These are phyloP conservation scores for Talaromyces trachyspermus DNA, from an alignment of 495 filamentous ascomycete species.

Conservation along the genomic window DNA sequence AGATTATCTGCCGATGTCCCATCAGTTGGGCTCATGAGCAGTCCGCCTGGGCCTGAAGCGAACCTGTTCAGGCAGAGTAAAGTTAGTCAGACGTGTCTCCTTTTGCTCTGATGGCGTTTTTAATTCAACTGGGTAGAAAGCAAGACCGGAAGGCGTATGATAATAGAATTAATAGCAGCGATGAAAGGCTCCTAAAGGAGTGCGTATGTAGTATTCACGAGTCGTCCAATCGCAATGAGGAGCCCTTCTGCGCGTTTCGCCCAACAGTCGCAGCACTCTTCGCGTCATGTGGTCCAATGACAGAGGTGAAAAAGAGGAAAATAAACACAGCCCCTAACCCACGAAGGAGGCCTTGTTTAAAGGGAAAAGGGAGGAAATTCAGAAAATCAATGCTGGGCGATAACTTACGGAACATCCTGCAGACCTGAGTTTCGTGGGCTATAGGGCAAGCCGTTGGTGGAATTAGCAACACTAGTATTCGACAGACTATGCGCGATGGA, in stretches of 20 bases:
- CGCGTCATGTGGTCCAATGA: constrained; percentile 14
- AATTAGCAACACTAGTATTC: constrained; percentile 31
- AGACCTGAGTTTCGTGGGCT: constrained; percentile 35
- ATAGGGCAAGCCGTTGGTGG: constrained; percentile 41
- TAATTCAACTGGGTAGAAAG: background rate
- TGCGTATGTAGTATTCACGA: too few species aligned
- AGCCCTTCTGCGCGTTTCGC: too few species aligned
- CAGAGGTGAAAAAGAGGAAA: constrained; percentile 10
- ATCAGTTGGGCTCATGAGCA: constrained; percentile 37
- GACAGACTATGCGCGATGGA: constrained; percentile 26
- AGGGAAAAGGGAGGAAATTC: background rate
- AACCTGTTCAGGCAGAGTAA: constrained; percentile 25
- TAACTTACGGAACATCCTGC: constrained; percentile 44
- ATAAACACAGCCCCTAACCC: constrained; percentile 11
- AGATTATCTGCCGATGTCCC: constrained; percentile 29
- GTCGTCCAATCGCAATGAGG: too few species aligned
- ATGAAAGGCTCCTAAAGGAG: too few species aligned
- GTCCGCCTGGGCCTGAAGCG: constrained; percentile 26
- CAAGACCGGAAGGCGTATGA: too few species aligned
- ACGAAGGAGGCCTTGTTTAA: too few species aligned
- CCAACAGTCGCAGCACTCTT: constrained; percentile 11
- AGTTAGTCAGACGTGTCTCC: constrained; percentile 15
- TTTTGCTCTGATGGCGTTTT: too few species aligned
- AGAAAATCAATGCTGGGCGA: constrained; percentile 8
- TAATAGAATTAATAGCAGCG: too few species aligned